Evolutionary conservation across 2,329 filamentous ascomycete species (phyloP), one percentile per base, ranked within the genome.

Genomic region (Penicillium sp.): DNA sequence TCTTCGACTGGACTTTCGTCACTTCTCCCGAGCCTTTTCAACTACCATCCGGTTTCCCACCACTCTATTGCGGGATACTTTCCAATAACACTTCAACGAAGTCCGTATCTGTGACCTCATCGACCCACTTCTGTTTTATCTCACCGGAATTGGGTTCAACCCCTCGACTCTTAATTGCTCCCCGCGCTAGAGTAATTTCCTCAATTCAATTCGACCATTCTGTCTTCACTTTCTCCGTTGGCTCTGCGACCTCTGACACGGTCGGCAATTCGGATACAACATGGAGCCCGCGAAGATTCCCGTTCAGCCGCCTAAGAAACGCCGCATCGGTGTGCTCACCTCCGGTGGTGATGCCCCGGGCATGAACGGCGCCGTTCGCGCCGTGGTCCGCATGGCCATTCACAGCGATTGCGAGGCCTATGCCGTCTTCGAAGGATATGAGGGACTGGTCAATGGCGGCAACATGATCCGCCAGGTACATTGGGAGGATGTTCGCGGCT

Each of bases 401-500:
- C 83, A 93, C 69, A 81, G 87, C 69, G 84, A 80, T 51, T 91
- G 87, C 65, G 86, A 90, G 60, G 79, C 86, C 51, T 93, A 81
- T 62, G 87, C 84, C 59, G 76, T 93, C 66, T 93, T 91, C 70
- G 93, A 97, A 70, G 93, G 93, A 51, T 98, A 98, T 73, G 89
- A 97, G 65, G 93, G 93, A 34, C 78, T 98, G 44, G 91, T 98
- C 23, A 81, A 86, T 57, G 93, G 91, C 59, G 89, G 89, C 38
- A 79, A 89, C 65, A 82, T 91, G 73, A 97, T 98, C 72, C 82
- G 81, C 60, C 80, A 87, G 72, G 88, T 95, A 81, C 74, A 81
- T 41, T 97, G 91, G 91, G 81, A 94, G 55, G 89, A 96, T 65
- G 93, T 98, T 46, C 85, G 93, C 61, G 91, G 93, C 62, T 98